Base-by-base conservation (phyloP, 306 rosid species). In the Astragalus membranaceus region DNA sequence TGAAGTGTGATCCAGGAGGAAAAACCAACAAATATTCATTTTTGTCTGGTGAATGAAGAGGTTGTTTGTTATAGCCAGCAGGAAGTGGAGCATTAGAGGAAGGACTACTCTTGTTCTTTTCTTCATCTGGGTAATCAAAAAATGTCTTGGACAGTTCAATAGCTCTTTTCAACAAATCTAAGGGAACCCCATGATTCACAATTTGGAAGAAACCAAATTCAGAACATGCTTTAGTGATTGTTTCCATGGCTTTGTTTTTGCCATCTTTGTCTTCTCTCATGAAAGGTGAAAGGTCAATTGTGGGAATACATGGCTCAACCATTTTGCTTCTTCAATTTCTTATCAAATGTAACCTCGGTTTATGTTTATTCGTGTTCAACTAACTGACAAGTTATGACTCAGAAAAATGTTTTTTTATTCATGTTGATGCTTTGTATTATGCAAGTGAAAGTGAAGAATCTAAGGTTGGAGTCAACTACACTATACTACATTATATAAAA, bases 141-240 rank as follows among this genome's bases (percentile, higher is more conserved):
- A 83, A 85, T 5, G 77, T 55, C 57, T 62, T 74, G 5, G 86
- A 85, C 12, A 76, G 68, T 0, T 71, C 41, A 5, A 79, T 36
- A 57, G 86, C 83, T 69, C 35, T 37, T 29, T 51, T 63, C 41
- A 85, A 67, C 39, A 85, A 49, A 12, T 58, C 77, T 7, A 54
- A 9, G 6, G 88, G 57, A 13, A 80, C 39, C 5, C 85, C 92
- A 63, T 83, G 85, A 13, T 87, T 82, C 48, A 74, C 77, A 1
- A 88, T 74, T 64, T 82, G 88, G 26, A 85, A 85, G 86, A 83
- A 88, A 3, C 89, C 92, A 54, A 63, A 77, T 11, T 75, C 59
- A 10, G 57, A 74, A 56, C 85, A 85, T 1, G 89, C 85, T 72
- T 88, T 4, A 7, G 60, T 13, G n/a, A 87, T 83, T 5, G 35